Evolutionary conservation across 768 basidiomycete species (phyloP), one percentile per base, ranked within the genome.

Genomic region (Boletus rex-veris): DNA sequence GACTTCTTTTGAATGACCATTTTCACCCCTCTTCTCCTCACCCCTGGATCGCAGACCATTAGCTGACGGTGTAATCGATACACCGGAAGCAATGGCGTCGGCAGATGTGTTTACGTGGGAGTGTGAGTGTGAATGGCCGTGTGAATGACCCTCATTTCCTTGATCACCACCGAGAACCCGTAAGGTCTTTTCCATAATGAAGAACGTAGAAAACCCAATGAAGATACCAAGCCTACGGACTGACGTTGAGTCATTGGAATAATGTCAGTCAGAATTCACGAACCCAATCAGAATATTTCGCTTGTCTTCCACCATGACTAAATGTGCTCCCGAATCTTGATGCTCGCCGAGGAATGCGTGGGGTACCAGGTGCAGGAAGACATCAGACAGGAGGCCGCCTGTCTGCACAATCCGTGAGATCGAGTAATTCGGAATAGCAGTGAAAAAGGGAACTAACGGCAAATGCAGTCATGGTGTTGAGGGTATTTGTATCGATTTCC

Each of bases 391-490:
- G 26, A 97, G 80, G 28, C 93, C 93, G 31, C 93, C 93, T 10
- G 92, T 94, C 82, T 91, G 61, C 45, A 54, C 57, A 45, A 61
- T 45, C 37, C 40, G 47, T 63, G 48, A 62, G 58, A 62, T 50
- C 49, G 56, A 45, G 55, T 57, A 28, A 59, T 59, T 53, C 53
- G 26, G 41, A 47, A 56, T 31, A 38, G 19, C 9, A 19, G 51
- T 48, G 28, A 53, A 45, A 58, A 40, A 40, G 40, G 49, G 52
- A 54, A 46, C 86, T 69, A 68, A 90, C 89, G 55, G 92, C 92
- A 68, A 94, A 94, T 7, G 92, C 90, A 33, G 92, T 94, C 92
- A 94, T 94, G 12, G 90, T 92, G 64, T 94, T 94, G 54, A 95
- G 79, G 41, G 91, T 92, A 68, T 90, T 78, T 15, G 80, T 78